Conservation (phyloP, 139 green algal genomes). For the Trebouxia sp. region DNA sequence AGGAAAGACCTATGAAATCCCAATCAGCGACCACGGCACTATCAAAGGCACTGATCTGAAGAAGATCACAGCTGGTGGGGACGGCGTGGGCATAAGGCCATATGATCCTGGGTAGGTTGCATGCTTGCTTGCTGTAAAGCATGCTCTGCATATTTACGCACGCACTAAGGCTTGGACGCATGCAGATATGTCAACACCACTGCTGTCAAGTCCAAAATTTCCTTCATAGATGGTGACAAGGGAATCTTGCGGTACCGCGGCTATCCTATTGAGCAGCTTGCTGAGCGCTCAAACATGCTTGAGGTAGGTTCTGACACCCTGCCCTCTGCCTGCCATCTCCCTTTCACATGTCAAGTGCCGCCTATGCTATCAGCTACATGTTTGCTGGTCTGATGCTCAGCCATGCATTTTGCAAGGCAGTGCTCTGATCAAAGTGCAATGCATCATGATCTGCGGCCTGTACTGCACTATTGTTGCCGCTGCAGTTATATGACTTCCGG, state of each 20-base stretch:
- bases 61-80: conserved; percentile 87
- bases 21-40: conserved; percentile 83
- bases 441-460: too few relatives aligned
- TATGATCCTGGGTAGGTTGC: conserved; percentile 81
- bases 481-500: too few relatives aligned
- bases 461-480: too few relatives aligned
- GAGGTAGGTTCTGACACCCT: conserved; percentile 65
- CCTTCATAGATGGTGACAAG: conserved; percentile 96
- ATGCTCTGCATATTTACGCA: too few relatives aligned
- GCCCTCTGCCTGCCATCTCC: too few relatives aligned
- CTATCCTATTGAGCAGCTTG: conserved; percentile 96
- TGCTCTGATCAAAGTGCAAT: too few relatives aligned
- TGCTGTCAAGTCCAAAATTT: conserved; percentile 86
- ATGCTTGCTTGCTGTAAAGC: neutral
- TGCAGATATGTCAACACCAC: conserved; percentile 95
- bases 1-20: conserved; percentile 87
- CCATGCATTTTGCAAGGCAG: too few relatives aligned
- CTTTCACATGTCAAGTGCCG: too few relatives aligned
- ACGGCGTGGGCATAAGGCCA: conserved; percentile 81
- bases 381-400: too few relatives aligned
- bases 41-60: conserved; percentile 87
- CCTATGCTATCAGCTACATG: too few relatives aligned
- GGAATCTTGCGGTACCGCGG: conserved; percentile 95
- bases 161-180: neutral
- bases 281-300: conserved; percentile 81